Base-by-base conservation (phyloP, 1,139 yeast species). In the Eremothecium gossypii region DNA sequence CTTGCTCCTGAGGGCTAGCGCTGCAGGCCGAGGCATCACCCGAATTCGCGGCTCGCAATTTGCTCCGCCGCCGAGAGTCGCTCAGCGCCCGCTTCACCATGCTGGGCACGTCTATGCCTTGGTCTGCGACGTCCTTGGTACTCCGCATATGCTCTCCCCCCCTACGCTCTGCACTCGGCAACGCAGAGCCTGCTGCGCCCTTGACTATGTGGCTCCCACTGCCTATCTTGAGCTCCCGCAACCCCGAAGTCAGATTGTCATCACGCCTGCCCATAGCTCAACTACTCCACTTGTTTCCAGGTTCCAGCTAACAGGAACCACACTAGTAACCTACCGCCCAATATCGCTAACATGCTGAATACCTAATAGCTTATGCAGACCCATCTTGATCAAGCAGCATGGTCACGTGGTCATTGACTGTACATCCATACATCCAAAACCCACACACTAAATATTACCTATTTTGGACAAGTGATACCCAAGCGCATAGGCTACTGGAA, bases 161-260 rank as follows among this genome's bases (percentile, higher is more conserved):
- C 11, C 13, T 12, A 3, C 31, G 13, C 11, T 12, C 31, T 12
- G 13, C 31, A 29, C 31, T 6, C 11, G 11, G 13, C 31, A 11
- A 11, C 13, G 31, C 31, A 11, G 31, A 11, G 31, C 31, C 13
- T 11, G 13, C 13, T 29, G 31, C 31, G 13, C 7, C 35, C 20
- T 32, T 32, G 17, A 11, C 20, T 12, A 11, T 14, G 20, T n/a
- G 29, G n/a, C n/a, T 23, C 20, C 14, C 29, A n/a, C n/a, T 34
- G 14, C 37, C n/a, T 23, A 34, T 34, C 14, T 29, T 34, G 13
- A 34, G 37, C 29, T 34, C 37, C 29, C 37, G 27, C 37, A 34
- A 14, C 14, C 29, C 29, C 4, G 29, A 17, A 3, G 27, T 10
- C 11, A 14, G n/a, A 34, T 6, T 29, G 11, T 34, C 14, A 11